These are phyloP conservation scores for Penicillium subrubescens DNA, from an alignment of 495 filamentous ascomycete genomes.

Conservation along the genomic window DNA sequence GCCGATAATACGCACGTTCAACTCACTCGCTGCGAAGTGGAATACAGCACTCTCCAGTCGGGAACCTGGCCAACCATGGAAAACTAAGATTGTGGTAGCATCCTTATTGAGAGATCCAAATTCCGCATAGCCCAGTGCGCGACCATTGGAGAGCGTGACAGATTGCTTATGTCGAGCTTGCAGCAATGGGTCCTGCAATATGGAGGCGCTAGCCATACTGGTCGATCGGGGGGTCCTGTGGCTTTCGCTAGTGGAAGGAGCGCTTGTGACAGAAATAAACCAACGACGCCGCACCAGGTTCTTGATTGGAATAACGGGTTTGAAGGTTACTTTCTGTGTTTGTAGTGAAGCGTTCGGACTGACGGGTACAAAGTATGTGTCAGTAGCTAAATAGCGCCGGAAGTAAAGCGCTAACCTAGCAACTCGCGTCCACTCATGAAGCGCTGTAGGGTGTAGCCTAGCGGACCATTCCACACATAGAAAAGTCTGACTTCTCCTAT, in stretches of 20 bases:
- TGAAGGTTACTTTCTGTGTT: not conserved
- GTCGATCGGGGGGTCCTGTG: slow-evolving; percentile 12
- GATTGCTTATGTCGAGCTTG: slow-evolving; percentile 8
- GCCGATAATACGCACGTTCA: slow-evolving; percentile 37
- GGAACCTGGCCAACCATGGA: slow-evolving; percentile 41
- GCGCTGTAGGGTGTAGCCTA: not conserved
- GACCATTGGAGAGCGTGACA: slow-evolving; percentile 31
- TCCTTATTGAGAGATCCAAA: slow-evolving; percentile 28
- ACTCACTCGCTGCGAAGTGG: slow-evolving; percentile 22
- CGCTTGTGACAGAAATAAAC: not conserved
- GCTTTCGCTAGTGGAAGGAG: slow-evolving; percentile 14
- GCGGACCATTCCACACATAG: not conserved
- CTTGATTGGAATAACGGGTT: not conserved
- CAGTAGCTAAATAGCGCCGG: not conserved
- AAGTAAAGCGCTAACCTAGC: slow-evolving; percentile 4
- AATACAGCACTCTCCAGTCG: slow-evolving; percentile 32
- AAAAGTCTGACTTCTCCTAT: slow-evolving; percentile 1
- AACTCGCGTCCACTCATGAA: not conserved
- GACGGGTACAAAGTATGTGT: not conserved
- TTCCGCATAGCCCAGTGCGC: slow-evolving; percentile 33
- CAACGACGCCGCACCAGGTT: not conserved
- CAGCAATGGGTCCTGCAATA: slow-evolving; percentile 14
- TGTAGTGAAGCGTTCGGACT: not conserved
- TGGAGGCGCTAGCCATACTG: slow-evolving; percentile 18
- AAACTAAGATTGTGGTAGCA: slow-evolving; percentile 30